phyloP scores from a whole-genome alignment of 2,329 filamentous ascomycete species.

The Colletotrichum tofieldiae region DNA sequence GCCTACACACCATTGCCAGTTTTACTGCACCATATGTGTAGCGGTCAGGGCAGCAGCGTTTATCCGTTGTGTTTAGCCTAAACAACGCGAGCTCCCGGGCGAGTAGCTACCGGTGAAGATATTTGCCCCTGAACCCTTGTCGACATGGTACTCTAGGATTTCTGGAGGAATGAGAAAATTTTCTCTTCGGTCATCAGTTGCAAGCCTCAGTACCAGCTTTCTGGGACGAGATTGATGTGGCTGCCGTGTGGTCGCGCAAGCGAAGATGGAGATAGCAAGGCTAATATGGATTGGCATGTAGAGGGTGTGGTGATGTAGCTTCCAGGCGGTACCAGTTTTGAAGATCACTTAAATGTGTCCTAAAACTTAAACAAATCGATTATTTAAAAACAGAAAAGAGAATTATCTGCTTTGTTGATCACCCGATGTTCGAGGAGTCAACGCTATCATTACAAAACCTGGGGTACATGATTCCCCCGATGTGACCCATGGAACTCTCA shows the following conservation, averaged over 20 bases:
- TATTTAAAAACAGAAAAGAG: not conserved
- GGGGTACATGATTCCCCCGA: not conserved
- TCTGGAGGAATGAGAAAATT: not conserved
- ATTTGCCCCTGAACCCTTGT: conserved; percentile 4
- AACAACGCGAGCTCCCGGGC: conserved; percentile 18
- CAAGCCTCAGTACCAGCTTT: not conserved
- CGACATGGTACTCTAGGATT: not conserved
- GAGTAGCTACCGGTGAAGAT: conserved; percentile 25
- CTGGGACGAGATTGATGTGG: not conserved
- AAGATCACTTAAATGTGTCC: too few relatives aligned
- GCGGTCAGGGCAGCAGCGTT: conserved; percentile 23
- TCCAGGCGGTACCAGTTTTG: not conserved
- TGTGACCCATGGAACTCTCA: not conserved
- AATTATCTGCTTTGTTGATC: too few relatives aligned
- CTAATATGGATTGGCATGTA: not conserved
- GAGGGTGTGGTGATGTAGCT: not conserved
- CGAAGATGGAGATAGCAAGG: not conserved
- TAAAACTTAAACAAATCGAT: not conserved
- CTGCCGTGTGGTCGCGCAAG: not conserved
- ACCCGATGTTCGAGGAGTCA: not conserved
- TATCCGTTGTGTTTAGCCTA: conserved; percentile 37
- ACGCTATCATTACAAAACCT: not conserved
- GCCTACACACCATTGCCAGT: not conserved
- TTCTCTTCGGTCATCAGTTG: not conserved
- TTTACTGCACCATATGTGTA: not conserved